Percentiles rank a stretch among this genome's conserved stretches.
phyloP scores from a whole-genome alignment of 139 green algal genomes.

The Ostreobium quekettii region DNA sequence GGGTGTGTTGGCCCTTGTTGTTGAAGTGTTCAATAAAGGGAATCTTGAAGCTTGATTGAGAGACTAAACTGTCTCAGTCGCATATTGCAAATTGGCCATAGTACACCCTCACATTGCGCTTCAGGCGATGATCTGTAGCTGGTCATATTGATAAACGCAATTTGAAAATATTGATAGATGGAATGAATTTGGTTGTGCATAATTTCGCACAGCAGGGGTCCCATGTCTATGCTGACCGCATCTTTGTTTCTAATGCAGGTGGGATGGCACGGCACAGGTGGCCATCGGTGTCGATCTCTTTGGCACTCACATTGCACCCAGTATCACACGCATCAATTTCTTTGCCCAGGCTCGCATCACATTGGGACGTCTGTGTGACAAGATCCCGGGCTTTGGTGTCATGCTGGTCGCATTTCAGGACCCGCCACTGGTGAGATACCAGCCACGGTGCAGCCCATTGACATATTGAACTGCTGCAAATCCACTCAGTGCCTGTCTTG shows the following conservation, averaged over 20 bases:
- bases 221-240: too few species aligned
- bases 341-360: conserved; percentile 9
- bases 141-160: too few species aligned
- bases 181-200: too few species aligned
- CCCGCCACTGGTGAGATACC: neutral
- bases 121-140: too few species aligned
- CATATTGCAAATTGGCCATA: too few species aligned
- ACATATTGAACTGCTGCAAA: neutral
- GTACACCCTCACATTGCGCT: too few species aligned
- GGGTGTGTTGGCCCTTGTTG: too few species aligned
- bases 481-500: neutral
- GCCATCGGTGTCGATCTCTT: conserved; percentile 14
- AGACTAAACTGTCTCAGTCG: too few species aligned
- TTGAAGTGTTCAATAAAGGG: too few species aligned
- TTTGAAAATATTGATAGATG: too few species aligned
- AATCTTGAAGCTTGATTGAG: too few species aligned
- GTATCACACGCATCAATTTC: conserved; percentile 12
- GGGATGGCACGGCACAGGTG: conserved; percentile 7
- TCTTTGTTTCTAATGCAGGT: conserved; percentile 2
- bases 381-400: conserved; percentile 5
- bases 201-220: too few species aligned
- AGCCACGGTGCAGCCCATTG: neutral
- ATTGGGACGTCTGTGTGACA: neutral
- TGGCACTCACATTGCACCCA: conserved; percentile 2
- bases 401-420: conserved; percentile 9